Percentiles rank a stretch among this genome's conserved stretches.
phyloP scores from a whole-genome alignment of 1,284 basidiomycete genomes.

The Phylloboletellus chloephorus region DNA sequence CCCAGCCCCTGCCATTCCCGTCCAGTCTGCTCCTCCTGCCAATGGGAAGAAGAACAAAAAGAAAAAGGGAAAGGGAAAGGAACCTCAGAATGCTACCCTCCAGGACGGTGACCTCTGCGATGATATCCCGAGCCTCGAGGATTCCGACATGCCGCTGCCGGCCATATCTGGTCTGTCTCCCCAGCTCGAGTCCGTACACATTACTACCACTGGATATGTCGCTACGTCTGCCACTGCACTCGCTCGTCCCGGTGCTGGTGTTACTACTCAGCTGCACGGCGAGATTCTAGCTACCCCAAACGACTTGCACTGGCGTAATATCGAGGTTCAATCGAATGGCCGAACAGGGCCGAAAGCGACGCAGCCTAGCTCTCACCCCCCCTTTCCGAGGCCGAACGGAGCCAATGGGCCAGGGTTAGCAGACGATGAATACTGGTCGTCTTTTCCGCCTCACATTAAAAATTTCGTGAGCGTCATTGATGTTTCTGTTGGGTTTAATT shows the following conservation, averaged over 20 bases:
- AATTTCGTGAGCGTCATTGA: conserved; percentile 43
- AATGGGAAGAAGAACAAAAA: conserved; percentile 44
- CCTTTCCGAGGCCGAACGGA: conserved; percentile 24
- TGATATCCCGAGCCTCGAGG: conserved; percentile 24
- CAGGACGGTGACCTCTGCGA: conserved; percentile 25
- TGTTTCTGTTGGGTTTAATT: conserved; percentile 23
- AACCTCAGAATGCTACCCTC: conserved; percentile 14
- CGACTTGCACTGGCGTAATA: conserved; percentile 51
- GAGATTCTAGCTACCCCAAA: conserved; percentile 51
- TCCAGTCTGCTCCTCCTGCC: conserved; percentile 9
- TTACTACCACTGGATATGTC: conserved; percentile 44
- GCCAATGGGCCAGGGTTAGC: conserved; percentile 23
- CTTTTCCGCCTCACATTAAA: conserved; percentile 48
- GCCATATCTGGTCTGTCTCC: conserved; percentile 36
- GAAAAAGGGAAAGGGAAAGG: conserved; percentile 41
- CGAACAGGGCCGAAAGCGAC: conserved; percentile 27
- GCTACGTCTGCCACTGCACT: conserved; percentile 35
- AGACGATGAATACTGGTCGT: conserved; percentile 49
- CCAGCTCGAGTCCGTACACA: conserved; percentile 45
- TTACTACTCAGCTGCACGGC: conserved; percentile 41
- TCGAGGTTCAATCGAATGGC: conserved; percentile 40
- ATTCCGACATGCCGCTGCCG: conserved; percentile 21
- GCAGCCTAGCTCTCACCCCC: conserved; percentile 13
- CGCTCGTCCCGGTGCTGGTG: conserved; percentile 28
- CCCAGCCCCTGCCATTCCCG: conserved; percentile 6